Base-by-base conservation (phyloP, 345 rosid species). In the Camelina neglecta region DNA sequence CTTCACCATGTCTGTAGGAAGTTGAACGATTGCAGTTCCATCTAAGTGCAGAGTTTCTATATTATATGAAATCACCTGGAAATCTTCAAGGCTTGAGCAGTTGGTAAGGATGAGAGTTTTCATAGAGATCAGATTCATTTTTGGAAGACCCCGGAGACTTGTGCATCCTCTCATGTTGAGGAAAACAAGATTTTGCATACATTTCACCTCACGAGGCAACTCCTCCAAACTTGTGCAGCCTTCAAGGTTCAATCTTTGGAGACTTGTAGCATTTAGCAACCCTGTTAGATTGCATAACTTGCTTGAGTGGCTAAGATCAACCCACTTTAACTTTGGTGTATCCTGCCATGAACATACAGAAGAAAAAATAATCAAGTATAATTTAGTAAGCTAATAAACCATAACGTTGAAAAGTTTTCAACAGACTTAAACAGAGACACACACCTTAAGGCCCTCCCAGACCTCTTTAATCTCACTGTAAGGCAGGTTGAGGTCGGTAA, bases 111-210 rank as follows among this genome's bases (percentile, higher is more conserved):
- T 67, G 47, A 65, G 71, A 72, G 69, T 54, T 62, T 51, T 67
- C 61, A 69, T 1, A 6, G 51, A 83, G 7, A 26, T 26, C 48
- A 66, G 38, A 23, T 59, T 38, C 8, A 65, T 65, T 0, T 8
- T 12, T 0, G 71, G 75, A 4, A 77, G 72, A 44, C n/a, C 1
- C 11, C 49, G 23, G 44, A 77, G 72, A 21, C 60, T 56, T 6
- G 26, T 55, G 38, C 81, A 83, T 48, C 68, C 79, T 69, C 55
- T 67, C 62, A 83, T 49, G 44, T 24, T 50, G 56, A 83, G 58
- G 2, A 6, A 31, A 41, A 51, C 23, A 4, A 83, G 79, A 16
- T 61, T 49, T 38, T 65, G 13, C 66, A 73, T 73, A 3, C 12
- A 33, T 55, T 54, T 13, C 55, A 79, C 26, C 1, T 29, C 61